These are phyloP conservation scores for Botrytis tulipae DNA, from an alignment of 2,329 filamentous ascomycete genomes.

Conservation along the genomic window DNA sequence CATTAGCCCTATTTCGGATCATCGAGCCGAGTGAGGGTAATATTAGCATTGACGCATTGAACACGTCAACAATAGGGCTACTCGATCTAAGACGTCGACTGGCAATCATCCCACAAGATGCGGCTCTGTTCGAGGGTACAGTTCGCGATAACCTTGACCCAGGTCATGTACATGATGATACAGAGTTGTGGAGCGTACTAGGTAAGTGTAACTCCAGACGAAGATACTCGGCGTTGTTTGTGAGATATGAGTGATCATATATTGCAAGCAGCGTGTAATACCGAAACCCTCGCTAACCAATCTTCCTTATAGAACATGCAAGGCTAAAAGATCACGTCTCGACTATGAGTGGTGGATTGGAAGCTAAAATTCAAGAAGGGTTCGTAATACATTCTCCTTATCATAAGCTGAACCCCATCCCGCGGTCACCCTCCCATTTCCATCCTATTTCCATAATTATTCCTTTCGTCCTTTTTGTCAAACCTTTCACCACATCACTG, in stretches of 20 bases:
- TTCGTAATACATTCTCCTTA: constrained; percentile 47
- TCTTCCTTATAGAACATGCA: constrained; percentile 68
- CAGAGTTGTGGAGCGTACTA: constrained; percentile 92
- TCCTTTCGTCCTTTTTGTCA: constrained; percentile 20
- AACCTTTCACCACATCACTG: constrained; percentile 23
- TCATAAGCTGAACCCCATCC: constrained; percentile 21
- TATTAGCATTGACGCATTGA: constrained; percentile 84
- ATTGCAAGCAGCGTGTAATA: constrained; percentile 31
- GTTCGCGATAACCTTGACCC: constrained; percentile 95
- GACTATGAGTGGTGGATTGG: constrained; percentile 83
- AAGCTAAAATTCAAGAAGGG: constrained; percentile 92
- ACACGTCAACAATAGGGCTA: constrained; percentile 87
- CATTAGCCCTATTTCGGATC: constrained; percentile 88
- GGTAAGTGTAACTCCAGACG: constrained; percentile 55
- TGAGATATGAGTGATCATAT: constrained; percentile 34
- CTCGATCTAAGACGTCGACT: constrained; percentile 84
- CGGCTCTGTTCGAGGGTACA: constrained; percentile 89
- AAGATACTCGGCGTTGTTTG: constrained; percentile 26
- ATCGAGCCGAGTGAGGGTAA: constrained; percentile 82
- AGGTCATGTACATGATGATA: constrained; percentile 91
- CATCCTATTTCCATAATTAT: background rate
- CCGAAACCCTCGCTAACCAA: constrained; percentile 42
- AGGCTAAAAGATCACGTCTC: constrained; percentile 87
- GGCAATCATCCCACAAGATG: constrained; percentile 97
- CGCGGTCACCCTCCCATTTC: background rate